Percentiles rank a stretch among this genome's conserved stretches.
Evolutionary conservation across 1,284 basidiomycete species (phyloP).

Genomic region (Tilletia caries): DNA sequence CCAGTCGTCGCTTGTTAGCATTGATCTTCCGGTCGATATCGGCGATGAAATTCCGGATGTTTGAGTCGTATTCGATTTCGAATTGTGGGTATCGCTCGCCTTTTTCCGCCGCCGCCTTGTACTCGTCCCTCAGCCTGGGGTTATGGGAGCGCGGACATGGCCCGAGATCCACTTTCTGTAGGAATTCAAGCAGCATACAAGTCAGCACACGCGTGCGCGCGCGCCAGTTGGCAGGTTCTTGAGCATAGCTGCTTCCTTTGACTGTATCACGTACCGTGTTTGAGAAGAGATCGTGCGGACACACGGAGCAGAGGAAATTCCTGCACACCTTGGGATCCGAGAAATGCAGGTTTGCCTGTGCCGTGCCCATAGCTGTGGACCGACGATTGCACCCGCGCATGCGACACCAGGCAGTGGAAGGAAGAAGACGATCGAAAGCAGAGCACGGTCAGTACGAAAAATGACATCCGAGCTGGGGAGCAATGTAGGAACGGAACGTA

Average conservation of each 20-base stretch:
- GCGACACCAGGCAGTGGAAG: background rate
- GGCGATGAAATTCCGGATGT: constrained; percentile 91
- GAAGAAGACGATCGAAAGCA: background rate
- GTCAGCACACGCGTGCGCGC: background rate
- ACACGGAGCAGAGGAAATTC: constrained; percentile 96
- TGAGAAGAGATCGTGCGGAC: constrained; percentile 93
- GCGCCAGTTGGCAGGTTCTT: background rate
- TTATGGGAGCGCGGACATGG: constrained; percentile 96
- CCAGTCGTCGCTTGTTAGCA: constrained; percentile 85
- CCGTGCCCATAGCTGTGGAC: constrained; percentile 44
- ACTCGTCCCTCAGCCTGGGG: constrained; percentile 88
- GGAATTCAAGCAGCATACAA: background rate
- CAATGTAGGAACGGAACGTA: constrained; percentile 18
- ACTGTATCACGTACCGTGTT: constrained; percentile 74
- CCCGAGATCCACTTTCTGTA: constrained; percentile 98
- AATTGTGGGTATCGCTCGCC: constrained; percentile 55
- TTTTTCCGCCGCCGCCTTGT: constrained; percentile 71
- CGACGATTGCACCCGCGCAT: no score
- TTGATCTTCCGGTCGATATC: constrained; percentile 96
- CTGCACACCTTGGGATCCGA: constrained; percentile 98
- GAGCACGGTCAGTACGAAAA: background rate
- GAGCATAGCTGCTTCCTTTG: background rate
- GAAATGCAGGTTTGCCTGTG: constrained; percentile 70
- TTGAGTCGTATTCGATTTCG: constrained; percentile 70
- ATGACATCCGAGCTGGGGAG: background rate